phyloP scores from a whole-genome alignment of 1,284 basidiomycete genomes.

The Chalciporus piperatoides region DNA sequence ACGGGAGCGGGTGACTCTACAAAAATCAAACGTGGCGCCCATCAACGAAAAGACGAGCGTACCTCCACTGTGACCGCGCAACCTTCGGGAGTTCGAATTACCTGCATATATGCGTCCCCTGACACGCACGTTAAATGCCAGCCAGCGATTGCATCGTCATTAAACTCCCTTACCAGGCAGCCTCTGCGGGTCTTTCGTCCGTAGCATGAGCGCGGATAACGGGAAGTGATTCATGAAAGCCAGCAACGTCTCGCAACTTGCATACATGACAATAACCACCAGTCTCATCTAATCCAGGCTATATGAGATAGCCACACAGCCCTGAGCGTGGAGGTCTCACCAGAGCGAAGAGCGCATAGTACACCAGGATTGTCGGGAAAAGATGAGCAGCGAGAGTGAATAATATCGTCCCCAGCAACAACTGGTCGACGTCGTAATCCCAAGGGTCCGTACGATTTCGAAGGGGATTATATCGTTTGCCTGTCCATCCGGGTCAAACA shows the following conservation, averaged over 20 bases:
- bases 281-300: slow-evolving; percentile 53
- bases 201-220: slow-evolving; percentile 82
- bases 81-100: slow-evolving; percentile 15
- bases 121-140: neutral
- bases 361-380: slow-evolving; percentile 86
- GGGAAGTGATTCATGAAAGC: slow-evolving; percentile 89
- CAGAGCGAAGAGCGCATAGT: slow-evolving; percentile 78
- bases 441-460: slow-evolving; percentile 83
- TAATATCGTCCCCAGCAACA: slow-evolving; percentile 90
- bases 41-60: neutral
- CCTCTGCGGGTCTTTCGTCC: slow-evolving; percentile 82
- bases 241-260: slow-evolving; percentile 58
- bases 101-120: slow-evolving; percentile 36
- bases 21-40: slow-evolving; percentile 11
- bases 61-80: slow-evolving; percentile 27
- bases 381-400: slow-evolving; percentile 92
- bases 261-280: slow-evolving; percentile 55
- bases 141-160: neutral
- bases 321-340: slow-evolving; percentile 42
- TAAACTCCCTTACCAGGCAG: slow-evolving; percentile 61
- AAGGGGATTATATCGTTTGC: slow-evolving; percentile 83
- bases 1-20: slow-evolving; percentile 38
- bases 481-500: slow-evolving; percentile 40
- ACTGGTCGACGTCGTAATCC: slow-evolving; percentile 91
- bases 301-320: slow-evolving; percentile 3